Evolutionary conservation across 2,329 filamentous ascomycete genomes (phyloP).

Genomic region (Fonsecaea erecta): DNA sequence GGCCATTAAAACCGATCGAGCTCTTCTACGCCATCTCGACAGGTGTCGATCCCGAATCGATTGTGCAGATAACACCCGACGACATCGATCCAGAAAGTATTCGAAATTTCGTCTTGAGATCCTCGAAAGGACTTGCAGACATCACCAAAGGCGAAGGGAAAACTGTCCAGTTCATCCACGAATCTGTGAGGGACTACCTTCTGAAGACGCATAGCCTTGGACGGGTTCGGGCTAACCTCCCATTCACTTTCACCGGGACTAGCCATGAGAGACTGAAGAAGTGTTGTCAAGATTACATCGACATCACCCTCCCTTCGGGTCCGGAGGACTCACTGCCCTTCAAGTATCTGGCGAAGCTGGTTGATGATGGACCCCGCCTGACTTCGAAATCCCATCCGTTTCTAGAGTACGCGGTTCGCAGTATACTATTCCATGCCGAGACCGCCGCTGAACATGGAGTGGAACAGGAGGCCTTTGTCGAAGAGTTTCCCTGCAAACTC

Average conservation of each 20-base stretch:
- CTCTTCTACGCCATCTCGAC: conserved; percentile 52
- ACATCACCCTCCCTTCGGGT: too few species aligned
- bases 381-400: too few species aligned
- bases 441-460: too few species aligned
- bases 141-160: conserved; percentile 29
- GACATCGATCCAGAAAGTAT: conserved; percentile 40
- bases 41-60: conserved; percentile 38
- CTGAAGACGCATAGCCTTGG: conserved; percentile 45
- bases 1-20: conserved; percentile 47
- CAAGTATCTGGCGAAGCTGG: too few species aligned
- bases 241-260: conserved; percentile 44
- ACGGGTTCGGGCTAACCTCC: conserved; percentile 37
- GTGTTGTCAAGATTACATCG: conserved; percentile 52
- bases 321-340: too few species aligned
- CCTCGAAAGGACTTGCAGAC: conserved; percentile 56
- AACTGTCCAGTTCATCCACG: conserved; percentile 54
- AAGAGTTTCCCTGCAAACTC: too few species aligned
- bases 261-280: conserved; percentile 53
- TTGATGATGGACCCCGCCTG: too few species aligned
- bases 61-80: conserved; percentile 17
- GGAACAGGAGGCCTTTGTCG: too few species aligned
- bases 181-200: conserved; percentile 49
- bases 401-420: too few species aligned
- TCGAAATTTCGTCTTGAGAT: conserved; percentile 49
- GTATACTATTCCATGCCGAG: too few species aligned